Conservation (phyloP, 192 early-diverging fungal species). For the Podila epigama region DNA sequence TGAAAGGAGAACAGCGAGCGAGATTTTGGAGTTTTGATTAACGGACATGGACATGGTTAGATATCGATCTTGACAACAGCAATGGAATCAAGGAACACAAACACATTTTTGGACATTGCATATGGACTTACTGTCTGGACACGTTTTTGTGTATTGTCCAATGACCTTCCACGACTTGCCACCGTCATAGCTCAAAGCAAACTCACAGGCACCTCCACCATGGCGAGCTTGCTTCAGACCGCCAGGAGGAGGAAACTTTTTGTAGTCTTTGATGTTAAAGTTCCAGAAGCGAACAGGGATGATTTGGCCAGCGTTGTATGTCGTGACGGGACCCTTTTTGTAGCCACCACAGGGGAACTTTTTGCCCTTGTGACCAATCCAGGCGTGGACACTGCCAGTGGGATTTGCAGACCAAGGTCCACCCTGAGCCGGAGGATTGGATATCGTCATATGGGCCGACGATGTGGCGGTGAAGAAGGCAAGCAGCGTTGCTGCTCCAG, state of each 20-base stretch:
- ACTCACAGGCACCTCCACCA: slow-evolving; percentile 13
- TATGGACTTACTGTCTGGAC: slow-evolving; percentile 9
- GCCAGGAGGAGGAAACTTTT: slow-evolving; percentile 19
- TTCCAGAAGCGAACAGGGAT: slow-evolving; percentile 19
- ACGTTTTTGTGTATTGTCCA: slow-evolving; percentile 35
- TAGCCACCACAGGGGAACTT: slow-evolving; percentile 20
- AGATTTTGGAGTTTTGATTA: too few species aligned
- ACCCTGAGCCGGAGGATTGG: slow-evolving; percentile 18
- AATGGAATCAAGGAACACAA: too few species aligned
- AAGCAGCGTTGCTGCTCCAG: background rate
- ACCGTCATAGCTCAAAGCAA: slow-evolving; percentile 50
- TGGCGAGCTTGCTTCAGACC: slow-evolving; percentile 46
- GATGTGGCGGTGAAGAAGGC: slow-evolving; percentile 1
- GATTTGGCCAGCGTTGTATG: slow-evolving; percentile 29
- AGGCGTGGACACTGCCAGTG: slow-evolving; percentile 2
- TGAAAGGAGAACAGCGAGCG: background rate
- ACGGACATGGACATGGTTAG: too few species aligned
- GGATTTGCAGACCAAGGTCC: slow-evolving; percentile 13
- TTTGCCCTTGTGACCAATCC: slow-evolving; percentile 16
- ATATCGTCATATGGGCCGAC: slow-evolving; percentile 21
- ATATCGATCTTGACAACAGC: too few species aligned
- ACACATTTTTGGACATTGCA: too few species aligned
- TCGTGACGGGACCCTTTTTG: slow-evolving; percentile 29
- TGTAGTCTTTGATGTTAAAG: slow-evolving; percentile 18
- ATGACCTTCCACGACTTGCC: slow-evolving; percentile 56